Evolutionary conservation across 208 protist genomes (phyloP).

Genomic region (Trypanosoma platydactyli): DNA sequence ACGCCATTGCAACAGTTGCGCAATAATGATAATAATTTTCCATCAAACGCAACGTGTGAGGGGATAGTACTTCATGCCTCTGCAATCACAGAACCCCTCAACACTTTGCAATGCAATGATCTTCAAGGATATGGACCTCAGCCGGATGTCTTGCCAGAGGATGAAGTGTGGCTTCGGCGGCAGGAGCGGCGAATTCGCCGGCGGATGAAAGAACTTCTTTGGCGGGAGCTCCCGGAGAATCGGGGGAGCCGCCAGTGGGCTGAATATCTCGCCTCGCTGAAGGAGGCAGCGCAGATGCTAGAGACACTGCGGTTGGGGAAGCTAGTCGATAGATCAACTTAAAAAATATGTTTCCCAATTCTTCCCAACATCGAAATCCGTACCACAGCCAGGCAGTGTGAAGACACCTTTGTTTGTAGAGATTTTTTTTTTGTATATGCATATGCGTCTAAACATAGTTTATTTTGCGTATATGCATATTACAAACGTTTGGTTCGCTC

Average conservation of each 20-base stretch:
- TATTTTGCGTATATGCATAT: not conserved
- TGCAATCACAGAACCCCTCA: no score
- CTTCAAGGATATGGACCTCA: no score
- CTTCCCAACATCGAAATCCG: not conserved
- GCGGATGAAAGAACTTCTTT: slow-evolving; percentile 58
- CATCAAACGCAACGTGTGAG: no score
- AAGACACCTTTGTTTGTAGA: not conserved
- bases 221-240: slow-evolving; percentile 44
- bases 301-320: slow-evolving; percentile 22
- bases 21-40: no score
- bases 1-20: no score
- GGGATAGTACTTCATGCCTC: no score
- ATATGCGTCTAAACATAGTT: not conserved
- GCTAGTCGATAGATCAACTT: slow-evolving; percentile 7
- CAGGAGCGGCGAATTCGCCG: slow-evolving; percentile 51
- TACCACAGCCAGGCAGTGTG: not conserved
- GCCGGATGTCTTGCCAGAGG: slow-evolving; percentile 16
- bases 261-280: slow-evolving; percentile 44
- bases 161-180: slow-evolving; percentile 26
- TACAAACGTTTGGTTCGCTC: no score
- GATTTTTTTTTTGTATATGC: slow-evolving; percentile 1
- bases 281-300: slow-evolving; percentile 38
- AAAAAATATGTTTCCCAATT: slow-evolving; percentile 4
- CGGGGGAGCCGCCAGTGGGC: slow-evolving; percentile 43
- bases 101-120: no score